Evolutionary conservation across 2,329 filamentous ascomycete species (phyloP).

Genomic region (Chaetomium globosum): DNA sequence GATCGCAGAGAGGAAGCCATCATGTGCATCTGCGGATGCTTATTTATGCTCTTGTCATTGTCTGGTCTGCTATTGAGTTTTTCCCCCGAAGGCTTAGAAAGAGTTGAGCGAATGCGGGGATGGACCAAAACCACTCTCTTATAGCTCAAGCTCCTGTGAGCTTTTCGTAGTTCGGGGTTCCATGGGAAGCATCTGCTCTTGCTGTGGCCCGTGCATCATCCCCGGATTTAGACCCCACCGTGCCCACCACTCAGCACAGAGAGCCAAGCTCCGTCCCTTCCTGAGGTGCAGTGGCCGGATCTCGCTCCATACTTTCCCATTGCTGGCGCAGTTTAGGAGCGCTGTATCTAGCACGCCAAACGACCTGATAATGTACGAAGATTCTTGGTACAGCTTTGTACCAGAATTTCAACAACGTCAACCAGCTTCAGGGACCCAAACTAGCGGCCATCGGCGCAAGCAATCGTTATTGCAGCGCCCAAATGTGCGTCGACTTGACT

Average conservation of each 20-base stretch:
- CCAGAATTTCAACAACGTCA: constrained; percentile 56
- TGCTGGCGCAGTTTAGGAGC: not conserved
- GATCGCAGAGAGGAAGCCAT: constrained; percentile 31
- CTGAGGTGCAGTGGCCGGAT: not conserved
- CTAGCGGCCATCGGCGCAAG: constrained; percentile 63
- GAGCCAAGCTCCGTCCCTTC: not conserved
- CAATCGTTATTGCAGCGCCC: constrained; percentile 70
- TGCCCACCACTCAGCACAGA: not conserved
- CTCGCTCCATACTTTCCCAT: not conserved
- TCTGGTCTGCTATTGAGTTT: too few species aligned
- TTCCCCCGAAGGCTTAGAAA: constrained; percentile 8
- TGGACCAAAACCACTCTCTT: not conserved
- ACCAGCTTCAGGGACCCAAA: constrained; percentile 49
- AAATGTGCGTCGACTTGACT: constrained; percentile 52
- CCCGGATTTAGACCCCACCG: not conserved
- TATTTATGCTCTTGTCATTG: constrained; percentile 15
- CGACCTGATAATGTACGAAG: constrained; percentile 68
- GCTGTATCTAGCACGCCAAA: not conserved
- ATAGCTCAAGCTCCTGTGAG: not conserved
- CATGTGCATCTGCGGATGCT: constrained; percentile 9
- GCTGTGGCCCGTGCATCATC: not conserved
- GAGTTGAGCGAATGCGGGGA: not conserved
- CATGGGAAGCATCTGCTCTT: not conserved
- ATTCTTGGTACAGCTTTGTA: constrained; percentile 80
- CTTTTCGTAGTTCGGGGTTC: not conserved